A percentile compares a stretch with the other conserved stretches of the same genome.
phyloP scores from a whole-genome alignment of 2,329 filamentous ascomycete species.

The Penicillium glabrum region DNA sequence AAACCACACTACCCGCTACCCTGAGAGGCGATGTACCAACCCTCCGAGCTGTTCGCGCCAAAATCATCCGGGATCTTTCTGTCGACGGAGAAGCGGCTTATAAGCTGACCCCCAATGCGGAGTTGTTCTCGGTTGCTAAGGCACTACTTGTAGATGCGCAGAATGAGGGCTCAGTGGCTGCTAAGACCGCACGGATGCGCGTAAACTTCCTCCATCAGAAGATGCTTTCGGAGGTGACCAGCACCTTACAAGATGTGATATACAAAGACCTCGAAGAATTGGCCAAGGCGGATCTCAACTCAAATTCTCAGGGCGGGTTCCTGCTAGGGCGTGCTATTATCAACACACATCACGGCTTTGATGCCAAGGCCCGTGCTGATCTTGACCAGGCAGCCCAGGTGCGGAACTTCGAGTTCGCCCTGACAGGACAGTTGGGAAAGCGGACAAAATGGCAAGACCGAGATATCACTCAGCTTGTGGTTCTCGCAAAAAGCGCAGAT shows the following conservation, averaged over 20 bases:
- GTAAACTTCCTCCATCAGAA: conserved; percentile 72
- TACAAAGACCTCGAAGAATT: conserved; percentile 58
- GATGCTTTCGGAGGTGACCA: conserved; percentile 62
- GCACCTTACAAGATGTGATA: conserved; percentile 60
- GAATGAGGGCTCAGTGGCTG: conserved; percentile 38
- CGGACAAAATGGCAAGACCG: conserved; percentile 46
- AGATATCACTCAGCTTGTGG: conserved; percentile 77
- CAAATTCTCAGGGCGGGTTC: conserved; percentile 64
- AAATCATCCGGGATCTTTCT: conserved; percentile 68
- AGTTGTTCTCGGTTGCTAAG: conserved; percentile 78
- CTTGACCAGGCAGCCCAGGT: conserved; percentile 66
- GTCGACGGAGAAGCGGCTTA: conserved; percentile 87
- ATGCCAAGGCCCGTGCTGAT: conserved; percentile 70
- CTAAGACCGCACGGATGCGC: conserved; percentile 66
- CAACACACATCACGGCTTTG: conserved; percentile 79
- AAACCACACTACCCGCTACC: conserved; percentile 49
- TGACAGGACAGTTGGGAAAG: conserved; percentile 84
- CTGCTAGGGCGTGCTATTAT: conserved; percentile 80
- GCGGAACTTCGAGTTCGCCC: conserved; percentile 73
- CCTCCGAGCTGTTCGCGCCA: conserved; percentile 50
- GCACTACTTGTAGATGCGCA: conserved; percentile 53
- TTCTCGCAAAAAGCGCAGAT: conserved; percentile 74
- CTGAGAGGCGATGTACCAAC: conserved; percentile 41
- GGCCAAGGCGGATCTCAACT: conserved; percentile 43
- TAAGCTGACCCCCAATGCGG: conserved; percentile 76